Base-by-base conservation (phyloP, 306 rosid species). In the Fagus crenata region DNA sequence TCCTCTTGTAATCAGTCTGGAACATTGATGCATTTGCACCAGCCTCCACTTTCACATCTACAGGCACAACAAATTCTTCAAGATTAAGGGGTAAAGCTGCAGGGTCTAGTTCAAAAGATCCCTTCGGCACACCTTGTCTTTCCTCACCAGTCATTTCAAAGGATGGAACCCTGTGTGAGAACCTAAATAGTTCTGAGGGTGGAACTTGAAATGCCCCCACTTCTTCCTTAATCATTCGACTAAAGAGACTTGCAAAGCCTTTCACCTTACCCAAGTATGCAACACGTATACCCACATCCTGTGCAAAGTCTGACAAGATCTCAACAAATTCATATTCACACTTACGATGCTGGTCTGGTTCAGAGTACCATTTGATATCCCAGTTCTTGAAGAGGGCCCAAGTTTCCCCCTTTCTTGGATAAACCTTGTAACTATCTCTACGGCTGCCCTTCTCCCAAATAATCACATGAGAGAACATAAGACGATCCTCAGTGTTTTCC, bases 341-440 rank as follows among this genome's bases (percentile, higher is more conserved):
- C 75, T 78, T 40, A 9, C 60, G 58, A 74, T 76, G 86, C 61
- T 85, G 74, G 63, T 78, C 76, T 3, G 49, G 80, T 74, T 82
- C 88, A 46, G 49, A 40, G 78, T 64, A 70, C 95, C 92, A 85
- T 54, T 87, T 90, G 43, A 89, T 77, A 87, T 89, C 88, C 97
- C 97, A 92, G 78, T 92, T 85, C 83, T 88, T 92, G 80, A 90
- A 90, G 63, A 95, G 77, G 46, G 97, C 96, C 98, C 98, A 95
- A 43, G 81, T 90, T 86, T 95, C 93, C 49, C 97, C 98, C 73
- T 75, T 87, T 76, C 87, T 88, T 41, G 98, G 98, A 81, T 83
- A 84, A 73, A 95, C 86, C 76, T 79, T 73, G 75, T 64, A 87
- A 37, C 54, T 40, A 70, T 58, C 75, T 82, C 35, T 9, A 43